Conservation (phyloP, 2,329 filamentous ascomycete genomes). For the Pseudocercospora fuligena region DNA sequence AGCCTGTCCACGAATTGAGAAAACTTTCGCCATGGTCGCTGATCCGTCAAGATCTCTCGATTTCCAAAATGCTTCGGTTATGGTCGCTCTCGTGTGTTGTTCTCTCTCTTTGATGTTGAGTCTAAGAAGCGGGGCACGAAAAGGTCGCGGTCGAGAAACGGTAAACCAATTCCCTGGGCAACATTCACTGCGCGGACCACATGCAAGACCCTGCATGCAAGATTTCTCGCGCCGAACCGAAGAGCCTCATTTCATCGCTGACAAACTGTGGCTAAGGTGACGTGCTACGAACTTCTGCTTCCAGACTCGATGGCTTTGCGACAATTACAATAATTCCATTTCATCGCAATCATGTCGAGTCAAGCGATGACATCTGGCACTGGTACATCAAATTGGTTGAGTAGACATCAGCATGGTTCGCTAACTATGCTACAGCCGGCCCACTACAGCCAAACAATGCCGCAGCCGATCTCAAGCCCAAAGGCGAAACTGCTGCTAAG, state of each 20-base stretch:
- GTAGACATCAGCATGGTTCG: slow-evolving; percentile 10
- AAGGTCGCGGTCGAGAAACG: background rate
- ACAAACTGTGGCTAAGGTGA: slow-evolving; percentile 15
- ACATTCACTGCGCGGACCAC: slow-evolving; percentile 6
- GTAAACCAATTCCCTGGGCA: background rate
- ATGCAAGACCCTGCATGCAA: slow-evolving; percentile 1
- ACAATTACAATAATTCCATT: background rate
- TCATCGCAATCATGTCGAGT: slow-evolving; percentile 24
- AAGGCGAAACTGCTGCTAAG: slow-evolving; percentile 47
- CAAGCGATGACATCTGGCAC: slow-evolving; percentile 21
- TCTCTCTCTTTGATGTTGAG: background rate
- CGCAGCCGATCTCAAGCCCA: slow-evolving; percentile 50
- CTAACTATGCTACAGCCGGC: slow-evolving; percentile 16
- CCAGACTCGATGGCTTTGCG: background rate
- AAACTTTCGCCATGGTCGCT: slow-evolving; percentile 68
- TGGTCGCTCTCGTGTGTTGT: background rate
- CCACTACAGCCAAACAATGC: slow-evolving; percentile 48
- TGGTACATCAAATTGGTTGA: slow-evolving; percentile 20
- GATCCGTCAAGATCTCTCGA: background rate
- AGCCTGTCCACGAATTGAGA: slow-evolving; percentile 88
- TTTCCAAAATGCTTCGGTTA: background rate
- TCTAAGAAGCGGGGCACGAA: background rate
- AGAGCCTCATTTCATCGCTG: slow-evolving; percentile 12
- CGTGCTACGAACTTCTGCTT: slow-evolving; percentile 7
- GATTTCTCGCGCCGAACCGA: slow-evolving; percentile 5